Conservation (phyloP, 2,329 filamentous ascomycete species). For the Aureobasidium sp. region DNA sequence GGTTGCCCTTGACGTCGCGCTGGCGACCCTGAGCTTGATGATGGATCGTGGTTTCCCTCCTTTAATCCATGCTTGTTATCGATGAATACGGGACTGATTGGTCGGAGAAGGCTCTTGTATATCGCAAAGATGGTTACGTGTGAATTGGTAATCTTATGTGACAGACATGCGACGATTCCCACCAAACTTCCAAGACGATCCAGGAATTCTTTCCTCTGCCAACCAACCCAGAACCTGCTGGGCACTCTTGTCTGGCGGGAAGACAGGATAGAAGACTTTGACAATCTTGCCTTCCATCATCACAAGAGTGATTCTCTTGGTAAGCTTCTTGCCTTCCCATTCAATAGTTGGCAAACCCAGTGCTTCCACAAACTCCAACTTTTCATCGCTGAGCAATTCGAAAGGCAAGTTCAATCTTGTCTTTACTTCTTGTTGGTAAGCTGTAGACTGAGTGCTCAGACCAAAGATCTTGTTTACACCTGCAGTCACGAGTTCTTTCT, state of each 20-base stretch:
- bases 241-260: conserved; percentile 33
- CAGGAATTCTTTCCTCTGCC: neutral
- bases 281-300: conserved; percentile 32
- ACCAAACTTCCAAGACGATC: neutral
- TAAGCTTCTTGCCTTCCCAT: conserved; percentile 29
- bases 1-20: neutral
- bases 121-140: too few relatives aligned
- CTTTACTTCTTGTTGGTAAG: conserved; percentile 32
- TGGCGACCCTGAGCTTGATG: neutral
- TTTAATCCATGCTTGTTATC: too few relatives aligned
- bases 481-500: conserved; percentile 20
- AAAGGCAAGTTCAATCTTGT: conserved; percentile 32
- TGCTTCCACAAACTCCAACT: conserved; percentile 26
- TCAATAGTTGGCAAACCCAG: conserved; percentile 33
- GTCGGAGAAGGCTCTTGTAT: too few relatives aligned
- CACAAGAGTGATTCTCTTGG: conserved; percentile 32
- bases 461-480: conserved; percentile 32
- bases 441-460: conserved; percentile 31
- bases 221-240: conserved; percentile 29
- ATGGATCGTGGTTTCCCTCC: neutral
- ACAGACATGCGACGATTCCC: neutral
- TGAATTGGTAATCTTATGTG: neutral
- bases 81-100: neutral
- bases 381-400: conserved; percentile 34
- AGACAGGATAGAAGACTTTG: conserved; percentile 37